Conservation (phyloP, 2,329 filamentous ascomycete species). For the Pseudocercospora pini-densiflorae region DNA sequence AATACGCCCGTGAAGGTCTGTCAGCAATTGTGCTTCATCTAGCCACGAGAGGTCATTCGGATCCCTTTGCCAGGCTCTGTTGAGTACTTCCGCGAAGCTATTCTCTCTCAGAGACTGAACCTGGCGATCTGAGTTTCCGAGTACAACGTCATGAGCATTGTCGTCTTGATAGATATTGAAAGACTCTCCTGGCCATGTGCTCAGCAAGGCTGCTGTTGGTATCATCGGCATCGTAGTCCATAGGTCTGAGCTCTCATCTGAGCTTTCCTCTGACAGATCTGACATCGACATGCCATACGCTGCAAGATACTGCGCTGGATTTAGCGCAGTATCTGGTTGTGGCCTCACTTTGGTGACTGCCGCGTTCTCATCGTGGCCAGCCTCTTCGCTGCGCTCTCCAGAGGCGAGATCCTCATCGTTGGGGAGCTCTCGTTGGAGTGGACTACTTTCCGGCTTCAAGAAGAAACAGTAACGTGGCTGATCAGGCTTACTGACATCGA, state of each 20-base stretch:
- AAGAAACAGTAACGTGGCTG: conserved; percentile 12
- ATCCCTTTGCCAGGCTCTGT: conserved; percentile 4
- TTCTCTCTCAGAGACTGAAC: background rate
- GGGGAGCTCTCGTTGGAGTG: background rate
- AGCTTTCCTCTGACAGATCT: background rate
- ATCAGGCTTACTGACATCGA: conserved; percentile 13
- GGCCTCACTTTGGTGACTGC: background rate
- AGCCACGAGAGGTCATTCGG: conserved; percentile 6
- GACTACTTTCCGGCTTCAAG: background rate
- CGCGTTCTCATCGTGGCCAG: background rate
- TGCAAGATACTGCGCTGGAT: background rate
- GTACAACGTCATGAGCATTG: background rate
- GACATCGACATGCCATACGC: background rate
- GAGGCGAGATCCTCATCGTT: background rate
- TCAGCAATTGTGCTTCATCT: background rate
- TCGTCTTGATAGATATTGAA: background rate
- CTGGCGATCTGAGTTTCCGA: background rate
- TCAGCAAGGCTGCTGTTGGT: background rate
- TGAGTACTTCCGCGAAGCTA: conserved; percentile 1
- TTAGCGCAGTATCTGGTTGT: background rate
- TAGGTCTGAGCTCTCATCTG: background rate
- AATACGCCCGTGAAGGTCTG: conserved; percentile 3
- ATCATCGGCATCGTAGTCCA: background rate
- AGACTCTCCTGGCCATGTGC: conserved; percentile 7
- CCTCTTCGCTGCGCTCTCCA: background rate